Percentiles rank a stretch among this genome's conserved stretches.
Conservation (phyloP, 2,329 filamentous ascomycete genomes). For the Ascochyta viciae-villosae region DNA sequence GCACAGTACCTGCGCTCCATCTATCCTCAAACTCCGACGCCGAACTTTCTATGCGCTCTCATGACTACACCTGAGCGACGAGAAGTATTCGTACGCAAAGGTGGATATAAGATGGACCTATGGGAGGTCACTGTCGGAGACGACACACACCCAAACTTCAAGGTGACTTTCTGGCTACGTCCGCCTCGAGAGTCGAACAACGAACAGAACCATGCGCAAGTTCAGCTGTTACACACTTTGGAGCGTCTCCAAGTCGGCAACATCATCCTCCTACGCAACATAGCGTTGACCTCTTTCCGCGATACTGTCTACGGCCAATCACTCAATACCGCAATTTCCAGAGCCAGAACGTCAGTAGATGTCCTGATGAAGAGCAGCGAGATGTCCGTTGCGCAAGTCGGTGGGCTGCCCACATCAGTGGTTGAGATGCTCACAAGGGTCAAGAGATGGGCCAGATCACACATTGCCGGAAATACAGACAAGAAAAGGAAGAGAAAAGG, state of each 20-base stretch:
- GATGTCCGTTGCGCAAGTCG: conserved; percentile 56
- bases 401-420: conserved; percentile 56
- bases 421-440: conserved; percentile 71
- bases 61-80: conserved; percentile 74
- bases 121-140: conserved; percentile 69
- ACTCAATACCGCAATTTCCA: conserved; percentile 73
- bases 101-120: conserved; percentile 57
- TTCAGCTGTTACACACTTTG: conserved; percentile 50
- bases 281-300: conserved; percentile 78
- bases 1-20: conserved; percentile 71
- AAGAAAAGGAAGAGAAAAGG: conserved; percentile 31
- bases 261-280: conserved; percentile 78
- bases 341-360: conserved; percentile 68
- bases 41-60: conserved; percentile 81
- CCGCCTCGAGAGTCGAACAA: conserved; percentile 30
- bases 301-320: conserved; percentile 85
- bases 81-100: conserved; percentile 71
- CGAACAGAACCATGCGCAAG: conserved; percentile 30
- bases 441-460: conserved; percentile 75
- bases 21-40: conserved; percentile 79
- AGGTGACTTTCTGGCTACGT: conserved; percentile 82
- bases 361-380: conserved; percentile 67
- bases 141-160: conserved; percentile 81
- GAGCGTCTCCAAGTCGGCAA: conserved; percentile 70
- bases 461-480: conserved; percentile 60